Evolutionary conservation across 78 protist species (phyloP), one percentile per base, ranked within the genome.

Genomic region (Dictyostelium intermedium): DNA sequence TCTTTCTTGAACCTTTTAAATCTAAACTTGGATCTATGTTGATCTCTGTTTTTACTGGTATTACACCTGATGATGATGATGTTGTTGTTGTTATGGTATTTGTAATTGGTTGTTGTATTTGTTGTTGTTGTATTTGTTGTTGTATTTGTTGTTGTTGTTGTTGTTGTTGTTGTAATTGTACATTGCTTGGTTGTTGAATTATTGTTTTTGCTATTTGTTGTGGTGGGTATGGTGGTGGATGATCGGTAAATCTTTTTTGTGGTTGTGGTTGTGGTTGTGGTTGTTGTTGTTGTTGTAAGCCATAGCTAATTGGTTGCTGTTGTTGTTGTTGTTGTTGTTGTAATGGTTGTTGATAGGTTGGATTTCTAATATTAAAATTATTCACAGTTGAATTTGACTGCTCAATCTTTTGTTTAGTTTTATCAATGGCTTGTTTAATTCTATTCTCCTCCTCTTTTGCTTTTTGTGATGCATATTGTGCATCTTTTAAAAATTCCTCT

Each of bases 401-500:
- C 82, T 84, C 93, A 77, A 87, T 81, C 73, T 80, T 92, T 16
- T n/a, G 35, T 53, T 47, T 43, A 3, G 91, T 78, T 81, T 35
- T 83, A 13, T 84, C 86, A 3, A 92, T 25, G 5, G 84, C 91
- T 30, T 53, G 79, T 84, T 82, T 72, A 25, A 92, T 81, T 69
- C 93, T 86, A 25, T 94, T 50, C 66, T 94, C 87, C 10, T 82
- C 93, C 35, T 86, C 93, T 23, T 87, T 84, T n/a, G 91, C 63
- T 73, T 83, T 87, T 77, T 73, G 78, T 37, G 87, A 35, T 76
- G 95, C 97, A 30, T 95, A 25, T 45, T 89, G 78, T 5, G 56
- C 45, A 69, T 89, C 94, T 41, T 80, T 80, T 43, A 89, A 80
- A 50, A 97, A 81, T 47, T 77, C 91, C 1, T 47, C 43, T 6